Evolutionary conservation across 768 basidiomycete genomes (phyloP).

Genomic region (Lentinula boryana): DNA sequence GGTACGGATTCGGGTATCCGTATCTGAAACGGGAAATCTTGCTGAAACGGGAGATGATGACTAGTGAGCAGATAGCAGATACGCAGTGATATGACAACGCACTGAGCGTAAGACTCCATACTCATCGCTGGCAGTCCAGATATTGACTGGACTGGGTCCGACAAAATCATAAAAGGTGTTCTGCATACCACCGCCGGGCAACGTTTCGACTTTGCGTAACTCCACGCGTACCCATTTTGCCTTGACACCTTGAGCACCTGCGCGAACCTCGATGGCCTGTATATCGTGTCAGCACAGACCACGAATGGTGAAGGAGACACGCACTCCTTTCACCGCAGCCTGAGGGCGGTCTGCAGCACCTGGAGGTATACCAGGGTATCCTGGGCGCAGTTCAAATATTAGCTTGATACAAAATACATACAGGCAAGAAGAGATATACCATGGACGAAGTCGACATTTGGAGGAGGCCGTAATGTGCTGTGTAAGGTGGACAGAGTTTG

Average conservation of each 20-base stretch:
- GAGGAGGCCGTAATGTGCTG: slow-evolving; percentile 80
- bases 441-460: slow-evolving; percentile 85
- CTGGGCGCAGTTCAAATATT: slow-evolving; percentile 21
- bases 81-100: slow-evolving; percentile 13
- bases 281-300: slow-evolving; percentile 6
- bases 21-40: slow-evolving; percentile 86
- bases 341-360: slow-evolving; percentile 68
- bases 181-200: slow-evolving; percentile 61
- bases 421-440: slow-evolving; percentile 36
- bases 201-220: slow-evolving; percentile 83
- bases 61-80: not conserved
- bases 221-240: slow-evolving; percentile 92
- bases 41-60: slow-evolving; percentile 32
- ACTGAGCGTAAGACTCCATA: slow-evolving; percentile 67
- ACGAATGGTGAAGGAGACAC: slow-evolving; percentile 25
- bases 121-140: slow-evolving; percentile 80
- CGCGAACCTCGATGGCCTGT: slow-evolving; percentile 82
- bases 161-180: slow-evolving; percentile 78
- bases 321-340: slow-evolving; percentile 80
- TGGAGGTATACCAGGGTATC: slow-evolving; percentile 88
- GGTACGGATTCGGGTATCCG: slow-evolving; percentile 92
- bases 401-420: not conserved
- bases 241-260: slow-evolving; percentile 69
- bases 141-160: slow-evolving; percentile 72
- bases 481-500: not conserved